A percentile compares a stretch with the other conserved stretches of the same genome.
Conservation (phyloP, 164 flowering plant genomes). For the Aristolochia californica region DNA sequence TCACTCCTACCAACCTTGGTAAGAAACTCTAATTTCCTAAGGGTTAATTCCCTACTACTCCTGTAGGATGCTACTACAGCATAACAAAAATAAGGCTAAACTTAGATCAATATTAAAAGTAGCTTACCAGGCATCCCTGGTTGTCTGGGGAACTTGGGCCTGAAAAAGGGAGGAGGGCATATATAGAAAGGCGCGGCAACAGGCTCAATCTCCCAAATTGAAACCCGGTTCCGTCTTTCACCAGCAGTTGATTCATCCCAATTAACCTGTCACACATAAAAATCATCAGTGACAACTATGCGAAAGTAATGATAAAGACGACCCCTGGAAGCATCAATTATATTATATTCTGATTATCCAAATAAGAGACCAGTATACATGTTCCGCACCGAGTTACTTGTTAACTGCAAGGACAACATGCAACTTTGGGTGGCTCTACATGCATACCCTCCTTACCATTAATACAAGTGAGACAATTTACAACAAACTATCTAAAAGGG, state of each 20-base stretch:
- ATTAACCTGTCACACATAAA: slow-evolving; percentile 49
- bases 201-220: slow-evolving; percentile 95
- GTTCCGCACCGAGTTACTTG: too few species aligned
- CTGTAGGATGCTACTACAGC: neutral
- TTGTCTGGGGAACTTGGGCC: slow-evolving; percentile 72
- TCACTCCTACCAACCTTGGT: slow-evolving; percentile 11
- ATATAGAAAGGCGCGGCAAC: slow-evolving; percentile 85
- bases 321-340: neutral
- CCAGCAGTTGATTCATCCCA: slow-evolving; percentile 99
- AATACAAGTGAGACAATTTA: neutral
- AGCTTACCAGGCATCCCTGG: slow-evolving; percentile 59
- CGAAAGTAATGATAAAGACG: neutral
- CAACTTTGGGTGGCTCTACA: too few species aligned
- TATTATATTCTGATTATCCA: neutral
- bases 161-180: slow-evolving; percentile 92
- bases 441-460: too few species aligned
- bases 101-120: slow-evolving; percentile 1
- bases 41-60: neutral
- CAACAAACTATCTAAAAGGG: neutral
- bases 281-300: slow-evolving; percentile 2
- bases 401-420: too few species aligned
- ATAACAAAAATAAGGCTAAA: neutral
- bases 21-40: slow-evolving; percentile 1
- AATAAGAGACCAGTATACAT: too few species aligned
- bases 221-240: slow-evolving; percentile 76